These are phyloP conservation scores for Penicillium vulpinum DNA, from an alignment of 2,329 filamentous ascomycete genomes.

Conservation along the genomic window DNA sequence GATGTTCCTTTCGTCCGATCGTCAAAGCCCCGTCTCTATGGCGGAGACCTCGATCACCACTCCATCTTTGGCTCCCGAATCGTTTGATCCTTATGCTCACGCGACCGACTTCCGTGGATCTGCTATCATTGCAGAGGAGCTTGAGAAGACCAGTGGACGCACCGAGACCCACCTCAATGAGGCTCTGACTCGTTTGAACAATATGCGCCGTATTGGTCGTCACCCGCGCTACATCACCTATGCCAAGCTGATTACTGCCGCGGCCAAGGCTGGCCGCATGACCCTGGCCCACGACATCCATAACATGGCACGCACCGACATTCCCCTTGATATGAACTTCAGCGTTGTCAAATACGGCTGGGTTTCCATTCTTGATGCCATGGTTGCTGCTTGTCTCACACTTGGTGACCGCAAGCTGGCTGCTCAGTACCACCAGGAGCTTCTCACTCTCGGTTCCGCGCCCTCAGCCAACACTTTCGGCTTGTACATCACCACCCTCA, in stretches of 20 bases:
- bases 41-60: constrained; percentile 52
- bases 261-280: constrained; percentile 80
- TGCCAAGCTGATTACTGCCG: constrained; percentile 88
- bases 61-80: constrained; percentile 70
- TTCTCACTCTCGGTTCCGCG: constrained; percentile 84
- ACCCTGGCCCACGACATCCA: constrained; percentile 83
- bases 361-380: constrained; percentile 93
- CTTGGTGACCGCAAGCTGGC: constrained; percentile 78
- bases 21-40: constrained; percentile 41
- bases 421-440: constrained; percentile 84
- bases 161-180: constrained; percentile 74
- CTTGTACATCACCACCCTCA: constrained; percentile 97
- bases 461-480: constrained; percentile 98
- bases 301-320: constrained; percentile 82
- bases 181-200: constrained; percentile 79
- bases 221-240: constrained; percentile 96
- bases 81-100: constrained; percentile 85
- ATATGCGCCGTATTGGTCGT: constrained; percentile 87
- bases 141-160: constrained; percentile 76
- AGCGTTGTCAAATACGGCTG: constrained; percentile 89
- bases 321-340: constrained; percentile 82
- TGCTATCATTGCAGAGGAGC: constrained; percentile 81
- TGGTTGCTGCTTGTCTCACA: constrained; percentile 88
- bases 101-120: constrained; percentile 94
- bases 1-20: constrained; percentile 37